A percentile compares a stretch with the other conserved stretches of the same genome.
These are phyloP conservation scores for Boletus pseudo-olivaceus DNA, from an alignment of 768 basidiomycete species.

Conservation along the genomic window DNA sequence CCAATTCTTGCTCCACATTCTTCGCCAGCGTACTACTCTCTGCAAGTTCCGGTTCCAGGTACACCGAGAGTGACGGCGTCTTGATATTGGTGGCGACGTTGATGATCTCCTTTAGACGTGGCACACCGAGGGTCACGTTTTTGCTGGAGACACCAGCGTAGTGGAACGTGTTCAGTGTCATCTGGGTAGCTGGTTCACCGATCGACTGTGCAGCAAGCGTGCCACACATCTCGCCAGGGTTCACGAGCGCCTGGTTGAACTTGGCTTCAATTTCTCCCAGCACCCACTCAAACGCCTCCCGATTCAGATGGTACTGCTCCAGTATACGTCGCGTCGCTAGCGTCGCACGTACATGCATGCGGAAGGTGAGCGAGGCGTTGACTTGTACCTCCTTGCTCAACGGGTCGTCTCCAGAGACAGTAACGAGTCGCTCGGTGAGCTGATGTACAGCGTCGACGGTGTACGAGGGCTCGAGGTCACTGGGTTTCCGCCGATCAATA, in stretches of 20 bases:
- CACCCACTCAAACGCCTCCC: constrained; percentile 98
- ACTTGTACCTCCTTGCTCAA: constrained; percentile 76
- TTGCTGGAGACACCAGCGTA: constrained; percentile 99
- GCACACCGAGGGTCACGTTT: constrained; percentile 99
- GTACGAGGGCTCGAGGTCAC: constrained; percentile 85
- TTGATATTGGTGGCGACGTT: constrained; percentile 99
- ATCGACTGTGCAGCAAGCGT: constrained; percentile 98
- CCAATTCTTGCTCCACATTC: constrained; percentile 88
- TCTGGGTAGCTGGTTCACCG: constrained; percentile 98
- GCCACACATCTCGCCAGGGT: constrained; percentile 99
- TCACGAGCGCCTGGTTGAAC: constrained; percentile 88
- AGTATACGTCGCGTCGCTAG: constrained; percentile 85
- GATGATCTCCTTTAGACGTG: constrained; percentile 98
- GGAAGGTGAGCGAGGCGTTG: constrained; percentile 90
- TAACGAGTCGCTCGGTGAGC: constrained; percentile 70
- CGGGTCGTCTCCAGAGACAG: constrained; percentile 83
- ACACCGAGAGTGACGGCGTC: constrained; percentile 94
- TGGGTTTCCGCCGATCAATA: constrained; percentile 90
- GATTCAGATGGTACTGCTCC: constrained; percentile 82
- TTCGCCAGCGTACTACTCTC: constrained; percentile 66
- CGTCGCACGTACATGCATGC: constrained; percentile 87
- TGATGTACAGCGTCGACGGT: constrained; percentile 78
- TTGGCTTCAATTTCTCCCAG: constrained; percentile 91
- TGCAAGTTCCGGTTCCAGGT: constrained; percentile 71
- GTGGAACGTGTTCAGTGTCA: constrained; percentile 99